Base-by-base conservation (phyloP, 129 eudicot species). In the Logfia minima region DNA sequence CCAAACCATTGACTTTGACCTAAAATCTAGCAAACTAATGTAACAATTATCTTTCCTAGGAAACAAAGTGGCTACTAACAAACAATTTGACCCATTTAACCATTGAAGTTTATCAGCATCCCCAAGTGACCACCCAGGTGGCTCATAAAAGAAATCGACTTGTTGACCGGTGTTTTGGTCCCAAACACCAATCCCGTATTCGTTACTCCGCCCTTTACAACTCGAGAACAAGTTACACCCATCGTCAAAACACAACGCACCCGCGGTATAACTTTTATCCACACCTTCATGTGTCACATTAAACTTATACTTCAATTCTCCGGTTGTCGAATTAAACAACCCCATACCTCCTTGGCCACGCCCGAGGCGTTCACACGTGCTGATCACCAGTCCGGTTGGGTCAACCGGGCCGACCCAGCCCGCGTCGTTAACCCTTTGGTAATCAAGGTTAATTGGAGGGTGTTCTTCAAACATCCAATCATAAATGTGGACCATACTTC, bases 401-500 rank as follows among this genome's bases (percentile, higher is more conserved):
- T 89, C 92, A 29, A 76, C 83, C 84, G 96, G 37, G 24, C 90
- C 92, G 18, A 88, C 79, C 99, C 99, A 95, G n/a, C 89, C 79
- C 23, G 87, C 96, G 52, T 91, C 97, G 60, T 95, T 95, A 31
- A 95, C 96, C 77, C 92, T 83, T 80, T 89, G 97, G 70, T 95
- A 95, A 76, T 95, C 97, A 28, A 95, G 88, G 68, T 85, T 88
- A 1, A 91, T 78, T 0, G 97, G 89, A n/a, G 94, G 88, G 52
- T 86, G 97, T 71, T 94, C 96, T 55, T 91, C 90, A 5, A 94
- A 66, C 92, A 85, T 91, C 98, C 98, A 94, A 78, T 94, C 97
- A 72, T 89, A 94, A 68, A 91, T 91, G 72, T 95, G 99, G 19
- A 95, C 99, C 87, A 95, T 83, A 51, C 90, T 89, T 58, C 99